A percentile compares a stretch with the other conserved stretches of the same genome.
Conservation (phyloP, 139 green algal species). For the Spirogloea muscicola region DNA sequence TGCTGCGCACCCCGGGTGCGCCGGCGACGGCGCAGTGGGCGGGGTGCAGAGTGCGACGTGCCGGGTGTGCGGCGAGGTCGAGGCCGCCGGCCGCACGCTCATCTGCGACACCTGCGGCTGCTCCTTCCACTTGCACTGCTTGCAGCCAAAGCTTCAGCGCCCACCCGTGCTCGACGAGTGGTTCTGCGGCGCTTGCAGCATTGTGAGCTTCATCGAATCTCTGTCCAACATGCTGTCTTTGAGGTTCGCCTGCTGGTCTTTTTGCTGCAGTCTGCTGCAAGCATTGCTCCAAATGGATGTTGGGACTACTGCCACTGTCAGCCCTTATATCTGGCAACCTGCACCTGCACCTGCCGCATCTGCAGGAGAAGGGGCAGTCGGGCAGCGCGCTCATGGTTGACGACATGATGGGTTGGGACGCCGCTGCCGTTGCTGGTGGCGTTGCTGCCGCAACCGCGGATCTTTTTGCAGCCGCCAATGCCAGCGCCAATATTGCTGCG, state of each 20-base stretch:
- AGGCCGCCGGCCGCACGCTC: neutral
- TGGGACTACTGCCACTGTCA: neutral
- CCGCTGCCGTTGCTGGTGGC: too few relatives aligned
- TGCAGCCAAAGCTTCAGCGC: neutral
- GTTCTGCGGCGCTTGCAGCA: neutral
- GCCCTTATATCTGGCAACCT: neutral
- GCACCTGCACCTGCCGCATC: too few relatives aligned
- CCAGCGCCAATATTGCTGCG: too few relatives aligned
- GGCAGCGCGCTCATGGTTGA: too few relatives aligned
- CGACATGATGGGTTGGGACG: too few relatives aligned
- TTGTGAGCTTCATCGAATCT: too few relatives aligned
- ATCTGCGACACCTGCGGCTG: constrained; percentile 1
- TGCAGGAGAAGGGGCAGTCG: too few relatives aligned
- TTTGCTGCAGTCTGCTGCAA: neutral
- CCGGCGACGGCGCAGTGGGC: neutral
- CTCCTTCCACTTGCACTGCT: neutral
- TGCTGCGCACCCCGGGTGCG: too few relatives aligned
- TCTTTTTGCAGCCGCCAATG: too few relatives aligned
- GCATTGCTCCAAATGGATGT: neutral
- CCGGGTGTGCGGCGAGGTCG: neutral
- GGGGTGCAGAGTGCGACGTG: neutral
- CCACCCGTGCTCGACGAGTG: neutral
- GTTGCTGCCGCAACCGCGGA: too few relatives aligned
- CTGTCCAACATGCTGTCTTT: neutral
- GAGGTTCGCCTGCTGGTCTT: neutral